phyloP scores from a whole-genome alignment of 257 asterid genomes.

The Solanum chiquidenum region DNA sequence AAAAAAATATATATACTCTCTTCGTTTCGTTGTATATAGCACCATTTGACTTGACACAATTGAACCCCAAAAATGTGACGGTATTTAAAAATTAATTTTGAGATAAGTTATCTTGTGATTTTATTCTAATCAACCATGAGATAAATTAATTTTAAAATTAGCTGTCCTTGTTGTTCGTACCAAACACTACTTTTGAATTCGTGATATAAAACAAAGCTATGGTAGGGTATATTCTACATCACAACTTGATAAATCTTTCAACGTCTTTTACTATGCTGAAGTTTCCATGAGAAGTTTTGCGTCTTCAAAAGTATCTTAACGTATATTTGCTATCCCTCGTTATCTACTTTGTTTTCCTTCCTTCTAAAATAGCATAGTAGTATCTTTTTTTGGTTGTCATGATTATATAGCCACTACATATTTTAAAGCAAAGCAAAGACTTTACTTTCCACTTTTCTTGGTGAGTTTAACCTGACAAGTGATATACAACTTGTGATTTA shows the following conservation, averaged over 20 bases:
- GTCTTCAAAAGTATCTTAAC: background rate
- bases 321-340: background rate
- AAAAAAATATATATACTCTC: background rate
- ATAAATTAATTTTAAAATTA: too few species aligned
- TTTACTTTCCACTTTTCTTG: background rate
- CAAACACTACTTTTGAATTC: background rate
- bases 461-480: background rate
- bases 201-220: background rate
- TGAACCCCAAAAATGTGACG: too few species aligned
- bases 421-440: background rate
- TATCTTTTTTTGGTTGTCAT: background rate
- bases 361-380: background rate
- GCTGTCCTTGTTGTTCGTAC: background rate
- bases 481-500: background rate
- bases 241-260: background rate
- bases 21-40: background rate
- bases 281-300: background rate
- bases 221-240: background rate
- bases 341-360: background rate
- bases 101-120: too few species aligned
- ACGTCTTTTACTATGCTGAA: background rate
- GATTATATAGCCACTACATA: background rate
- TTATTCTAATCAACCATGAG: too few species aligned
- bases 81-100: too few species aligned
- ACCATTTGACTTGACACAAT: too few species aligned